Evolutionary conservation across 1,139 yeast species (phyloP).

Genomic region (Suhomyces maxii): DNA sequence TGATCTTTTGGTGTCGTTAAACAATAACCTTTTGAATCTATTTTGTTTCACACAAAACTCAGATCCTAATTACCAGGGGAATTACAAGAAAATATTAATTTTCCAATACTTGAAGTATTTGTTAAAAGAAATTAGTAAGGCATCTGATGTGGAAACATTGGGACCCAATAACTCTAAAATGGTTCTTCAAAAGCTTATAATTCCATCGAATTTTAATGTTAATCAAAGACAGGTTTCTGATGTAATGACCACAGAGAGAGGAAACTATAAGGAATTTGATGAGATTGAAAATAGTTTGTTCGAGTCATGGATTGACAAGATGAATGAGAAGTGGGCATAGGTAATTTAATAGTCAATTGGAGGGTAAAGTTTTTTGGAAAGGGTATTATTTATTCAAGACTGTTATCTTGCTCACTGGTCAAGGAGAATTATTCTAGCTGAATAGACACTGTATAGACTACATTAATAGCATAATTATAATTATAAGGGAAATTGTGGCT

Average conservation of each 20-base stretch:
- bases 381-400: no score
- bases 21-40: conserved; percentile 29
- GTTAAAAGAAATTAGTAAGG: conserved; percentile 37
- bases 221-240: conserved; percentile 5
- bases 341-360: no score
- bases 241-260: background rate
- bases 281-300: conserved; percentile 47
- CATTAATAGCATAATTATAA: no score
- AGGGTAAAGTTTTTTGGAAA: no score
- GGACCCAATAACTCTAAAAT: conserved; percentile 16
- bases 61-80: conserved; percentile 17
- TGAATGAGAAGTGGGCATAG: conserved; percentile 20
- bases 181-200: conserved; percentile 30
- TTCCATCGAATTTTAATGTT: conserved; percentile 36
- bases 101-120: conserved; percentile 45
- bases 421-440: no score
- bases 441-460: no score
- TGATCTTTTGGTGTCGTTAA: conserved; percentile 34
- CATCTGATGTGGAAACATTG: conserved; percentile 4
- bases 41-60: conserved; percentile 25
- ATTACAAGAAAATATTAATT: conserved; percentile 29
- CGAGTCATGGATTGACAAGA: conserved; percentile 46
- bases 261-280: conserved; percentile 28
- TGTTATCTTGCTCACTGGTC: no score
- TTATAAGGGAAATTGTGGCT: no score